Percentiles rank a stretch among this genome's conserved stretches.
These are phyloP conservation scores for Schoenoplectus tabernaemontani DNA, from an alignment of 202 grass and related monocot genomes.

Conservation along the genomic window DNA sequence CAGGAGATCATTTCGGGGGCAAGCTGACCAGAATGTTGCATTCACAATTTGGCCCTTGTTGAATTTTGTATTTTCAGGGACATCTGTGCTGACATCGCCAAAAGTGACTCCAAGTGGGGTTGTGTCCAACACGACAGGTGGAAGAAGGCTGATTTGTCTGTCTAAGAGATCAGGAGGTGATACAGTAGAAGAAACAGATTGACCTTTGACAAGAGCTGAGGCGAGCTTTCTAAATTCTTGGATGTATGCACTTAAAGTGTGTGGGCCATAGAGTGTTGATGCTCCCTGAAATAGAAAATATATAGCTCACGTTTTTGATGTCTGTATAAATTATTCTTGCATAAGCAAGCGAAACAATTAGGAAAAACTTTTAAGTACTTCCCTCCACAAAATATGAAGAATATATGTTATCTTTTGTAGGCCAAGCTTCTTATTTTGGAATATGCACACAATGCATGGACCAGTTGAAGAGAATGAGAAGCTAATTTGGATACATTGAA, in stretches of 20 bases:
- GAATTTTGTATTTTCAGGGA: slow-evolving; percentile 64
- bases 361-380: background rate
- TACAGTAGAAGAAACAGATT: slow-evolving; percentile 38
- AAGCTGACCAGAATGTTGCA: slow-evolving; percentile 88
- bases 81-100: slow-evolving; percentile 59
- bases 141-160: slow-evolving; percentile 77
- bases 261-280: slow-evolving; percentile 86
- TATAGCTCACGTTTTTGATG: slow-evolving; percentile 16
- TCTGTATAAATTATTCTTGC: background rate
- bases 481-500: background rate
- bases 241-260: slow-evolving; percentile 90
- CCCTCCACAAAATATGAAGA: background rate
- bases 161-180: slow-evolving; percentile 74
- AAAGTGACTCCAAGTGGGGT: slow-evolving; percentile 62
- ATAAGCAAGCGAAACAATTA: background rate
- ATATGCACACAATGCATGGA: background rate
- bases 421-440: background rate
- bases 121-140: slow-evolving; percentile 57
- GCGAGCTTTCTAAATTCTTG: slow-evolving; percentile 92
- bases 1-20: slow-evolving; percentile 85
- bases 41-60: slow-evolving; percentile 51
- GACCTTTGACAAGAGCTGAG: slow-evolving; percentile 50
- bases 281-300: slow-evolving; percentile 51
- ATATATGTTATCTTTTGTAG: background rate
- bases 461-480: background rate